phyloP scores from a whole-genome alignment of 225 moss, liverwort and hornwort species.

The Neckera pumila region DNA sequence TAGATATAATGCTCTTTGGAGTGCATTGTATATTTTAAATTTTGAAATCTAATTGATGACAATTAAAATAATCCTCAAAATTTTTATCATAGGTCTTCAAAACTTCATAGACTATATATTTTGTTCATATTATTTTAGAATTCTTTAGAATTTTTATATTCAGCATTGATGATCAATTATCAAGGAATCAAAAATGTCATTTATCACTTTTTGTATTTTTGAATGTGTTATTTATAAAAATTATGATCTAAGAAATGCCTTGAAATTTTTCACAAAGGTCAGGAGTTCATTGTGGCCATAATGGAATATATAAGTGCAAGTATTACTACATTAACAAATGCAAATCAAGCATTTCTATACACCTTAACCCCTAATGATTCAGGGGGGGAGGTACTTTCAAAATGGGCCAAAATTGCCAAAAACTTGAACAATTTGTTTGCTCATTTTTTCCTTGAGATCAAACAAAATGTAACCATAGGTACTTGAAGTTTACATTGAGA shows the following conservation, averaged over 20 bases:
- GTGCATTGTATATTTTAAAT: background rate
- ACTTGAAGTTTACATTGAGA: too few relatives aligned
- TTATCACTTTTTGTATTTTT: background rate
- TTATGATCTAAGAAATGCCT: background rate
- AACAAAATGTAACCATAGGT: too few relatives aligned
- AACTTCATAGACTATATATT: accelerated
- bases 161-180: background rate
- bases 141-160: background rate
- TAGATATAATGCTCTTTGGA: accelerated
- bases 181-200: background rate
- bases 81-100: accelerated
- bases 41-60: background rate
- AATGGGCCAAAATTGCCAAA: too few relatives aligned
- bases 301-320: background rate
- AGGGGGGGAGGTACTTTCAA: too few relatives aligned
- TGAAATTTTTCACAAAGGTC: background rate
- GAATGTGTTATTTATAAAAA: accelerated
- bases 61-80: background rate
- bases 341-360: background rate
- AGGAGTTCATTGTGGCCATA: background rate
- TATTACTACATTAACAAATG: background rate
- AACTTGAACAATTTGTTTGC: too few relatives aligned
- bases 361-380: too few relatives aligned
- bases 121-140: background rate
- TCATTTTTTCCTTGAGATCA: too few relatives aligned